phyloP scores from a whole-genome alignment of 805 yeast genomes.

The Schizosaccharomyces pombe region DNA sequence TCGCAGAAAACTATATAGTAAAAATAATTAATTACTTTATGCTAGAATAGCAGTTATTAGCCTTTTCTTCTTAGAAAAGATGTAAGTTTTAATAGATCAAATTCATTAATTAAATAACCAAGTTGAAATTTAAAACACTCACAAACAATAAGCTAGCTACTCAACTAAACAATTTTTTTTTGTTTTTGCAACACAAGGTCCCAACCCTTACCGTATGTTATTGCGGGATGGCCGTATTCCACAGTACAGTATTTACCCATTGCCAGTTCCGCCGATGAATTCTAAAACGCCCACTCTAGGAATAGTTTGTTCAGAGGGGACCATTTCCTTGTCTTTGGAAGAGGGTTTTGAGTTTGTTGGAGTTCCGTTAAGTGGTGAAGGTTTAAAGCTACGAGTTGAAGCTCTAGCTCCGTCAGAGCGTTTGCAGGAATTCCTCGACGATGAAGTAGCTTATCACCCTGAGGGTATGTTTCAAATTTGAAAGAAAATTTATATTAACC shows the following conservation, averaged over 20 bases:
- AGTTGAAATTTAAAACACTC: no score
- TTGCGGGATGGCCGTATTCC: no score
- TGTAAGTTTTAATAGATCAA: no score
- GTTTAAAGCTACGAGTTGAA: neutral
- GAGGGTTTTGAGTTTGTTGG: constrained; percentile 1
- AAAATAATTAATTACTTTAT: no score
- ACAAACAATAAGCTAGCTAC: no score
- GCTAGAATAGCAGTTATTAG: no score
- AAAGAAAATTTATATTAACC: neutral
- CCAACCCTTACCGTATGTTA: neutral
- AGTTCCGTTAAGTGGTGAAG: neutral
- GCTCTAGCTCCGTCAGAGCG: neutral
- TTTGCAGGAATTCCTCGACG: neutral
- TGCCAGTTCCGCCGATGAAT: neutral
- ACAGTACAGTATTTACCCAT: no score
- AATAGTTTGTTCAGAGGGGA: neutral
- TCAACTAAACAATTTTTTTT: no score
- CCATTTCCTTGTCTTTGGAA: neutral
- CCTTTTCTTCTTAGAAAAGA: no score
- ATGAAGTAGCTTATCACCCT: neutral
- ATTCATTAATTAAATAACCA: no score
- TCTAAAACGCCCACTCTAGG: neutral
- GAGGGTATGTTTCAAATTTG: neutral
- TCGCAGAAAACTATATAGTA: no score
- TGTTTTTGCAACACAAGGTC: no score